Evolutionary conservation across 2,329 filamentous ascomycete genomes (phyloP), one percentile per base, ranked within the genome.

Genomic region (Bipolaris oryzae): DNA sequence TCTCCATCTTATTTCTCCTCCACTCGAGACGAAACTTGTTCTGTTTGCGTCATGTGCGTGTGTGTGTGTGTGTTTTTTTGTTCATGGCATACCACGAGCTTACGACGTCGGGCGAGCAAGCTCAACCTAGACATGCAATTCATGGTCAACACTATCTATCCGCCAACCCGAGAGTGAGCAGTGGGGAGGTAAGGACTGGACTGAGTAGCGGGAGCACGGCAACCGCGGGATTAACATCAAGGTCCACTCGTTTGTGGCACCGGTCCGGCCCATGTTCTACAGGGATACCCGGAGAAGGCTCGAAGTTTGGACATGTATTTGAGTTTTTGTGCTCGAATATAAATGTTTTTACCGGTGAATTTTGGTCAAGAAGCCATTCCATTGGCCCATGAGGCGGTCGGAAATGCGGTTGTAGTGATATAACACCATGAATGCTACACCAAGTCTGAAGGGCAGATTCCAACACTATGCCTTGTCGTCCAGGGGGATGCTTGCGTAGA

Each of bases 231-330:
- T 53, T 23, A 39, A 48, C 50, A 50, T 15, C 35, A 31, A 43
- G 49, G 13, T 53, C 41, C 45, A 34, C 39, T 45, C 46, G 18
- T 53, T 38, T 38, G 33, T 50, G 39, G 49, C 49, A 31, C 33
- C 54, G 48, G 54, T 43, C 54, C 49, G 54, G 49, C 37, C 43
- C 38, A 25, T 53, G 20, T 20, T 43, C 18, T 16, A 21, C 39
- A 39, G 43, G 18, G 6, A 47, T 48, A 33, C 49, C 43, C 38
- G 43, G 37, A 23, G 42, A 5, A 42, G 2, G 2, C 1, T 11
- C n/a, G 1, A n/a, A 28, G 41, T 13, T 23, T 10, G 44, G 18
- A 9, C 6, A 7, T 7, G 11, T n/a, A 37, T 35, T 47, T 16
- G 41, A 25, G 13, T 44, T 50, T 50, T 18, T 44, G n/a, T 42